Base-by-base conservation (phyloP, 306 rosid genomes). In the Cyamopsis tetragonoloba region DNA sequence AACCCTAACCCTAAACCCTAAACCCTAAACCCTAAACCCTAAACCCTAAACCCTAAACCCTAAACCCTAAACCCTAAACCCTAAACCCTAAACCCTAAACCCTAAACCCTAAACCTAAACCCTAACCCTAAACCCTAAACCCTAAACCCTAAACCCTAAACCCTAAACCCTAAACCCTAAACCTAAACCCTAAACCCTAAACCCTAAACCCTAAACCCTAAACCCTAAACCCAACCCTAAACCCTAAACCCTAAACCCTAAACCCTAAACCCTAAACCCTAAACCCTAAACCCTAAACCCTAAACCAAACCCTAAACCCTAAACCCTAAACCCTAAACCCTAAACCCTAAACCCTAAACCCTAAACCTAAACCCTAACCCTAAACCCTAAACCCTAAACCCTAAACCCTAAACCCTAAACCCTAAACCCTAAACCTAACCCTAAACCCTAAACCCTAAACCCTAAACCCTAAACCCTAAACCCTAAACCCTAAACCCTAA, bases 321-420 rank as follows among this genome's bases (percentile, higher is more conserved):
- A 66, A 66, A 50, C 60, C 46, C 37, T 6, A 66, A 66, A 27
- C 73, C 54, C 27, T 37, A 54, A 70, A 32, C 66, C 74, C 39
- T 27, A 27, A 51, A 35, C 73, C 62, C 50, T 50, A 37, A 64
- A 35, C 73, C 73, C 73, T 68, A 51, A 68, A 22, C 75, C 75
- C 75, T 68, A 66, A 68, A 50, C 73, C 73, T 38, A 50, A 51
- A 68, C 50, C 53, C 73, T 63, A 68, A 14, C 4, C 50, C 50
- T 8, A 3, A 43, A 43, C 4, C 50, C 50, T 8, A 3, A 68
- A 68, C 20, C 73, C 37, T 11, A 48, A 47, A 47, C 63, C 74
- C 55, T 23, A 54, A 70, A 37, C 66, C 66, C 55, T 39, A 54
- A 70, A 55, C 66, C 66, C 66, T 55, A 38, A 68, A 51, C 64